Percentiles rank a stretch among this genome's conserved stretches.
Conservation (phyloP, 176 grass and related monocot species). For the Aegilops umbellulata region DNA sequence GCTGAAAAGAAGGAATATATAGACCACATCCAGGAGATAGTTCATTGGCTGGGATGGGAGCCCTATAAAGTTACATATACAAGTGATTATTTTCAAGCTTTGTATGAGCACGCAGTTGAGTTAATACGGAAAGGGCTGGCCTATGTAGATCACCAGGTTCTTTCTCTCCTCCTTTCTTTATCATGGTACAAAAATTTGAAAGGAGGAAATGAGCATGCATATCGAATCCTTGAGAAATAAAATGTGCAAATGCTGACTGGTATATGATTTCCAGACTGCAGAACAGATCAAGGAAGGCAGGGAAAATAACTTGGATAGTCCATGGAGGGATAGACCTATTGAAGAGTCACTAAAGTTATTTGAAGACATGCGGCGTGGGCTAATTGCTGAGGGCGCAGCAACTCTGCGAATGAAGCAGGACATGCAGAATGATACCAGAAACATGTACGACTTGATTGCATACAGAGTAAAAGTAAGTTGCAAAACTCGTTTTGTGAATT, state of each 20-base stretch:
- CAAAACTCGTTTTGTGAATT: not conserved
- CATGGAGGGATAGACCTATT: conserved; percentile 91
- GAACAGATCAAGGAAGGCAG: conserved; percentile 90
- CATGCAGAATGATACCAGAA: conserved; percentile 99
- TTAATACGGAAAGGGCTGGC: conserved; percentile 81
- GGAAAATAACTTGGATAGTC: conserved; percentile 90
- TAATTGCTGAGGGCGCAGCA: conserved; percentile 85
- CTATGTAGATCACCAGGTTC: conserved; percentile 98
- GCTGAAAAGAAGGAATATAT: conserved; percentile 97
- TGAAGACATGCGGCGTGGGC: conserved; percentile 79
- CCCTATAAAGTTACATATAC: conserved; percentile 96
- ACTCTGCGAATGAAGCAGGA: conserved; percentile 96
- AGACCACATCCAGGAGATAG: conserved; percentile 91
- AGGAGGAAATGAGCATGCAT: no score
- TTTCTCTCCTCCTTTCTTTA: not conserved
- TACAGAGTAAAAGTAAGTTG: conserved; percentile 93
- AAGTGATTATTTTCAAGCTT: conserved; percentile 94
- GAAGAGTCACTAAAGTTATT: conserved; percentile 83
- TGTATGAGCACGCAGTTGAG: conserved; percentile 84
- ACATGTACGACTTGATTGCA: conserved; percentile 95
- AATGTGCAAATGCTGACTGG: conserved; percentile 2
- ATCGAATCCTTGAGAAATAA: no score
- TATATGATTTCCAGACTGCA: conserved; percentile 54
- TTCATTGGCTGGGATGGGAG: conserved; percentile 90
- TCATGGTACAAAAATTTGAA: conserved; percentile 7